Conservation (phyloP, 2,329 filamentous ascomycete genomes). For the Parafenestella ontariensis region DNA sequence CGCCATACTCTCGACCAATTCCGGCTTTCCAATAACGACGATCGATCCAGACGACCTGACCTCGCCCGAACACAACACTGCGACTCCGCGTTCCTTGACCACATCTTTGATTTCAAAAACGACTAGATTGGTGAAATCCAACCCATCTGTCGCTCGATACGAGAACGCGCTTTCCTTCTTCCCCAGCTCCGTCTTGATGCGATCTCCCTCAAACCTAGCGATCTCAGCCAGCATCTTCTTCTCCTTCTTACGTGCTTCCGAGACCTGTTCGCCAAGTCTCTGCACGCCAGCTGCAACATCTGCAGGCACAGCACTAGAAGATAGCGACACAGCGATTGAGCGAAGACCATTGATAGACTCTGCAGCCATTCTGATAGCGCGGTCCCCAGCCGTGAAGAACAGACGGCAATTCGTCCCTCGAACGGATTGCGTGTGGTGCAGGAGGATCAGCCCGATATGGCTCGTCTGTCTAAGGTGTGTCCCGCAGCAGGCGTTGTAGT, state of each 20-base stretch:
- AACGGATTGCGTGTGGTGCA: constrained; percentile 41
- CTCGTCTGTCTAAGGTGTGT: constrained; percentile 43
- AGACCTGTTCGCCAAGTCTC: constrained; percentile 29
- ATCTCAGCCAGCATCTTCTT: constrained; percentile 41
- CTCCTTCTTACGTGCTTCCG: constrained; percentile 33
- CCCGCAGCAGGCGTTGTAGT: constrained; percentile 45
- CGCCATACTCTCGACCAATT: constrained; percentile 32
- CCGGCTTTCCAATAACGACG: constrained; percentile 35
- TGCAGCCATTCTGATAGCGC: constrained; percentile 36
- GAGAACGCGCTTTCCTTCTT: constrained; percentile 23
- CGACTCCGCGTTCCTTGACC: constrained; percentile 31
- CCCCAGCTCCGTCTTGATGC: constrained; percentile 28
- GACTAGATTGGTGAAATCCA: constrained; percentile 41
- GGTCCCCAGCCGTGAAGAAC: constrained; percentile 41
- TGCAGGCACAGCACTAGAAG: constrained; percentile 25
- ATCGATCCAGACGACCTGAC: constrained; percentile 34
- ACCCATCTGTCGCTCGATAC: constrained; percentile 35
- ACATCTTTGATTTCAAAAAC: constrained; percentile 35
- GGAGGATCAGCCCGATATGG: constrained; percentile 39
- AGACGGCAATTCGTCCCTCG: constrained; percentile 42
- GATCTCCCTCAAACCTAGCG: constrained; percentile 32
- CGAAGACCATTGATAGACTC: constrained; percentile 36
- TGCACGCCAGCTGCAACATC: constrained; percentile 35
- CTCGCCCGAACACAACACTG: constrained; percentile 38
- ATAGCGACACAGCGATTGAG: constrained; percentile 35